These are phyloP conservation scores for Elymus sibiricus DNA, from an alignment of 176 grass and related monocot genomes.

Conservation along the genomic window DNA sequence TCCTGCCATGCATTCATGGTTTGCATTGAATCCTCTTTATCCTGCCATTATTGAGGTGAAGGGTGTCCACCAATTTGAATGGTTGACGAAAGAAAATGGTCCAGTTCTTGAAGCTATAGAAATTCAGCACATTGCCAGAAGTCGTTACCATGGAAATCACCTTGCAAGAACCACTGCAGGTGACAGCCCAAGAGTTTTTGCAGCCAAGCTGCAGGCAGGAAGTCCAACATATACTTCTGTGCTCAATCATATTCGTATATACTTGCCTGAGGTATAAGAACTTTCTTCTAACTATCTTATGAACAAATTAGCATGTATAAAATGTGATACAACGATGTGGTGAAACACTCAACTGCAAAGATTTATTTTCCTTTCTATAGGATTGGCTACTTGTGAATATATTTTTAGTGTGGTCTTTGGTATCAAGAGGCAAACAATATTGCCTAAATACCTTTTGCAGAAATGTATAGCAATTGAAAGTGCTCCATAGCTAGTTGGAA, in stretches of 20 bases:
- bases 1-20: constrained; percentile 98
- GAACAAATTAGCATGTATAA: constrained; percentile 4
- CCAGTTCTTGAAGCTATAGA: constrained; percentile 93
- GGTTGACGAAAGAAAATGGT: constrained; percentile 93
- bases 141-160: constrained; percentile 67
- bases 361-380: background rate
- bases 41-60: constrained; percentile 85
- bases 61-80: constrained; percentile 94
- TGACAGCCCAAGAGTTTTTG: constrained; percentile 78
- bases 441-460: background rate
- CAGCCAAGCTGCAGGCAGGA: constrained; percentile 86
- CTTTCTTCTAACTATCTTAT: constrained; percentile 31
- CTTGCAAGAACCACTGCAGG: constrained; percentile 46
- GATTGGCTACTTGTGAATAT: background rate
- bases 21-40: constrained; percentile 79
- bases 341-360: constrained; percentile 2
- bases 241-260: constrained; percentile 94
- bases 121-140: constrained; percentile 64
- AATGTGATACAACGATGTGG: background rate
- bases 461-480: background rate
- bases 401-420: background rate
- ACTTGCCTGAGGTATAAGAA: constrained; percentile 88
- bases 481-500: background rate
- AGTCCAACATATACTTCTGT: constrained; percentile 88
- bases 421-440: background rate